These are phyloP conservation scores for Tylopilus sp. DNA, from an alignment of 768 basidiomycete species.

Conservation along the genomic window DNA sequence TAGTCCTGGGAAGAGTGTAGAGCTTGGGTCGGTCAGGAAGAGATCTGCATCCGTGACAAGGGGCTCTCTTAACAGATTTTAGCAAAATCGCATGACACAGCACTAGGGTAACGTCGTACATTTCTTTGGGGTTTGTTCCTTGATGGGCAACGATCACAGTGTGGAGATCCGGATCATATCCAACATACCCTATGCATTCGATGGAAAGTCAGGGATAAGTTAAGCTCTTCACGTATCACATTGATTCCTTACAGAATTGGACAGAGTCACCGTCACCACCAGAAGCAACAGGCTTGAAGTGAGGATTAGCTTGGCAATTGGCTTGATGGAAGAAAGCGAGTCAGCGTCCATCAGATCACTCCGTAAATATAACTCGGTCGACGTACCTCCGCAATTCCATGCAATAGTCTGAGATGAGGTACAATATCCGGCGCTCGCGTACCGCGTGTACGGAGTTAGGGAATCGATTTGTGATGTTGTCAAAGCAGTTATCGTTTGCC, in stretches of 20 bases:
- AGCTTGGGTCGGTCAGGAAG: slow-evolving; percentile 31
- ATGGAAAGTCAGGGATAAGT: background rate
- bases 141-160: slow-evolving; percentile 39
- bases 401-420: slow-evolving; percentile 37
- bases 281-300: slow-evolving; percentile 45
- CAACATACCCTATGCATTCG: slow-evolving; percentile 45
- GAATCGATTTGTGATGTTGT: slow-evolving; percentile 38
- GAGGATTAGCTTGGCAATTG: slow-evolving; percentile 45
- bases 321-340: slow-evolving; percentile 21
- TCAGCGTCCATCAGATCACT: background rate
- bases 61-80: slow-evolving; percentile 25
- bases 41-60: slow-evolving; percentile 43
- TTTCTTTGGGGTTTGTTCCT: slow-evolving; percentile 30
- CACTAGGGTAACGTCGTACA: slow-evolving; percentile 18
- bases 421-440: slow-evolving; percentile 53
- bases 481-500: slow-evolving; percentile 39
- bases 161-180: slow-evolving; percentile 41
- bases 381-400: slow-evolving; percentile 56
- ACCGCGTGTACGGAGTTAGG: slow-evolving; percentile 48
- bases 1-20: slow-evolving; percentile 50
- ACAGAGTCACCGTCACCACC: slow-evolving; percentile 43
- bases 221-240: background rate
- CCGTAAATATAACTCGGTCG: background rate
- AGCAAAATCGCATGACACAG: background rate
- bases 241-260: slow-evolving; percentile 40